phyloP scores from a whole-genome alignment of 345 rosid species.

The Jatropha curcas region DNA sequence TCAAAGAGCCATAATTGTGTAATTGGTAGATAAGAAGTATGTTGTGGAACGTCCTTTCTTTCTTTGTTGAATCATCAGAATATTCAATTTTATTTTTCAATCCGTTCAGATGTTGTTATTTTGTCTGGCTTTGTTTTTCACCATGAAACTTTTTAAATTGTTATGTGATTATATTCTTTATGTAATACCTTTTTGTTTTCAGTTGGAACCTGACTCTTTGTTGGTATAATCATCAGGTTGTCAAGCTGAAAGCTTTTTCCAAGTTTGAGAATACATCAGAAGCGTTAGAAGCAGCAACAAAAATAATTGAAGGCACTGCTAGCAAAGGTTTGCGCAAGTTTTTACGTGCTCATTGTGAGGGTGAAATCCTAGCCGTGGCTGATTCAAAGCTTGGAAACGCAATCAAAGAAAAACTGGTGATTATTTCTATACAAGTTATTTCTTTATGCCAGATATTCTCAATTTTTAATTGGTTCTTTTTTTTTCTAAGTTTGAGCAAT shows the following conservation, averaged over 20 bases:
- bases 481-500: constrained; percentile 11
- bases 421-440: not conserved
- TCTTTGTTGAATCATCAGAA: not conserved
- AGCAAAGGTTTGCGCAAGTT: constrained; percentile 82
- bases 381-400: constrained; percentile 94
- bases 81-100: not conserved
- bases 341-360: constrained; percentile 63
- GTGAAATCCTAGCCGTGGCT: constrained; percentile 72
- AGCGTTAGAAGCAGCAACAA: constrained; percentile 76
- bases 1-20: not conserved
- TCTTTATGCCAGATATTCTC: not conserved
- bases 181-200: too few relatives aligned
- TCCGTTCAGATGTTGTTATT: not conserved
- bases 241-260: constrained; percentile 75
- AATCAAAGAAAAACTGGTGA: constrained; percentile 88
- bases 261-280: constrained; percentile 91
- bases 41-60: not conserved
- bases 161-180: too few relatives aligned
- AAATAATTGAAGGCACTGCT: constrained; percentile 67
- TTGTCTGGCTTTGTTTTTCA: not conserved
- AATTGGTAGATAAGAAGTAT: too few relatives aligned
- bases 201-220: not conserved
- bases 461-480: not conserved
- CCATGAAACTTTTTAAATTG: not conserved
- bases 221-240: constrained; percentile 45